phyloP scores from a whole-genome alignment of 192 early-diverging fungal genomes.

The Jimgerdemannia flammicorona region DNA sequence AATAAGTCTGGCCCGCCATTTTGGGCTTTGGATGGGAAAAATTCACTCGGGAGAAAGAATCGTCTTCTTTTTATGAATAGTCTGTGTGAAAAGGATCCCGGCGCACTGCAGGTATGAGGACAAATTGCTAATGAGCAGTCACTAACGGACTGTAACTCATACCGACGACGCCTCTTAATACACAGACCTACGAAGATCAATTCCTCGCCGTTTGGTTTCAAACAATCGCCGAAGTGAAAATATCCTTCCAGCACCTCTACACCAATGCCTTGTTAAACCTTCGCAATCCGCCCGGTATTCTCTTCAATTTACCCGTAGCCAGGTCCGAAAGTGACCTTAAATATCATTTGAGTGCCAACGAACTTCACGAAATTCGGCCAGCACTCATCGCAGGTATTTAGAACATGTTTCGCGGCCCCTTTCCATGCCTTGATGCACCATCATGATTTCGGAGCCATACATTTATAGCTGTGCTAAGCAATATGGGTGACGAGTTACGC shows the following conservation, averaged over 20 bases:
- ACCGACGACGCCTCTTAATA: neutral
- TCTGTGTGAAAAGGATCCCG: neutral
- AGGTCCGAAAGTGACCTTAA: neutral
- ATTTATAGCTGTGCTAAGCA: neutral
- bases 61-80: neutral
- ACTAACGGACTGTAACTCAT: neutral
- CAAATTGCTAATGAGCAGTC: too few relatives aligned
- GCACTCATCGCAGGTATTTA: neutral
- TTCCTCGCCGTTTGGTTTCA: neutral
- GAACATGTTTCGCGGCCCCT: neutral
- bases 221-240: neutral
- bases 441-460: neutral
- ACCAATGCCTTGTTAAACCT: neutral
- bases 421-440: too few relatives aligned
- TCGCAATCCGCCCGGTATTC: neutral
- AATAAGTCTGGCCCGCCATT: too few relatives aligned
- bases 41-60: neutral
- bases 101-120: neutral
- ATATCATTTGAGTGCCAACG: neutral
- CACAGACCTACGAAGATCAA: neutral
- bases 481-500: neutral
- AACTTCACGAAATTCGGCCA: neutral
- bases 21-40: neutral
- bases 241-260: neutral
- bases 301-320: neutral